A percentile compares a stretch with the other conserved stretches of the same genome.
These are phyloP conservation scores for Phoma herbarum DNA, from an alignment of 2,329 filamentous ascomycete species.

Conservation along the genomic window DNA sequence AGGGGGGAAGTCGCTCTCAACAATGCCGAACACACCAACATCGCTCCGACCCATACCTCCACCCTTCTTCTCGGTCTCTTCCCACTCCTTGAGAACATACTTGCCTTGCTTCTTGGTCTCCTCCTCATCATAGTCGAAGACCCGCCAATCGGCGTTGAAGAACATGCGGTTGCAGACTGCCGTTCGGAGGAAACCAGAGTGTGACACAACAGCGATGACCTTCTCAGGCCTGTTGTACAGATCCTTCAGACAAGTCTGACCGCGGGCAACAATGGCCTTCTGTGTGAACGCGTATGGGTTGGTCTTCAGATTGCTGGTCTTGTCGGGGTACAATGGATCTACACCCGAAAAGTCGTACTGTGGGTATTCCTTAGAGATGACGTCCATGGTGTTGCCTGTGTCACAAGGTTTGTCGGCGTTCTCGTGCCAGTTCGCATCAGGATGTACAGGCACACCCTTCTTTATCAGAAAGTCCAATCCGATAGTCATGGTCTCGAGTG, in stretches of 20 bases:
- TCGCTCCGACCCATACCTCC: constrained; percentile 63
- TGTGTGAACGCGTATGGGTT: constrained; percentile 64
- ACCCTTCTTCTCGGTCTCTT: constrained; percentile 55
- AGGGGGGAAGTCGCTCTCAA: constrained; percentile 41
- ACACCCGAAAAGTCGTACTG: constrained; percentile 64
- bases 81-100: constrained; percentile 58
- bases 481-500: constrained; percentile 69
- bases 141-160: constrained; percentile 70
- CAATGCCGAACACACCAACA: constrained; percentile 44
- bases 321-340: constrained; percentile 70
- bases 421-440: constrained; percentile 71
- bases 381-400: constrained; percentile 61
- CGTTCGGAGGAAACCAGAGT: constrained; percentile 69
- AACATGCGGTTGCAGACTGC: constrained; percentile 61
- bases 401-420: constrained; percentile 66
- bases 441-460: constrained; percentile 59
- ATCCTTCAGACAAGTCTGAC: constrained; percentile 59
- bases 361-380: constrained; percentile 62
- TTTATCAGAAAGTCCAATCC: constrained; percentile 67
- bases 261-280: constrained; percentile 64
- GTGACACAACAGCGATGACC: constrained; percentile 70
- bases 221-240: constrained; percentile 66
- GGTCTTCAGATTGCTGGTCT: constrained; percentile 56
- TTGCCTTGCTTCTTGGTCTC: constrained; percentile 60
- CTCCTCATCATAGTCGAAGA: constrained; percentile 64